Evolutionary conservation across 768 basidiomycete species (phyloP).

Genomic region (Baorangia bicolor): DNA sequence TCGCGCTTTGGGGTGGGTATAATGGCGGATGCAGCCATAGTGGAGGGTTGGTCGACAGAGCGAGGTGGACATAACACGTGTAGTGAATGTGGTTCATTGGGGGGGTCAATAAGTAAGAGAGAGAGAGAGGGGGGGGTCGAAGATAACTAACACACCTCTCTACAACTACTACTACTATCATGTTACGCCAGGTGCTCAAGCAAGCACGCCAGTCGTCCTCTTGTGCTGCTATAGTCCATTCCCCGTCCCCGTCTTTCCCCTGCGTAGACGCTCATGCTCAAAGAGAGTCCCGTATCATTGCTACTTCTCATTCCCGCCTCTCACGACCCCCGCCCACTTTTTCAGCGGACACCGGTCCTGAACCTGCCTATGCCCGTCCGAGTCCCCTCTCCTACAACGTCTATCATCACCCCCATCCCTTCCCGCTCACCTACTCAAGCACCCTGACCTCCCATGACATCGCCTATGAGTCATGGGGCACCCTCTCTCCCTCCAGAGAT

Average conservation of each 20-base stretch:
- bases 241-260: constrained; percentile 48
- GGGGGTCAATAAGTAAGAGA: too few species aligned
- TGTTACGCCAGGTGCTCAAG: too few species aligned
- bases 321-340: constrained; percentile 11
- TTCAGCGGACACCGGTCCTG: constrained; percentile 59
- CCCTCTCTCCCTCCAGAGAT: constrained; percentile 68
- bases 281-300: constrained; percentile 56
- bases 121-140: too few species aligned
- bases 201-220: neutral
- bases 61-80: neutral
- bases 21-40: neutral
- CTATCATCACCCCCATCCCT: constrained; percentile 59
- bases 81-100: too few species aligned
- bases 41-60: neutral
- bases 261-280: constrained; percentile 83
- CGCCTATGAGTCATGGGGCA: constrained; percentile 99
- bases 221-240: neutral
- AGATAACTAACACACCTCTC: too few species aligned
- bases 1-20: constrained; percentile 34
- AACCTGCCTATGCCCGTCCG: constrained; percentile 80
- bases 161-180: too few species aligned
- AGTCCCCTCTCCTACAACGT: constrained; percentile 69
- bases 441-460: constrained; percentile 72
- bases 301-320: constrained; percentile 15
- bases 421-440: constrained; percentile 65